A percentile compares a stretch with the other conserved stretches of the same genome.
These are phyloP conservation scores for Gentiana dahurica DNA, from an alignment of 257 asterid species.

Conservation along the genomic window DNA sequence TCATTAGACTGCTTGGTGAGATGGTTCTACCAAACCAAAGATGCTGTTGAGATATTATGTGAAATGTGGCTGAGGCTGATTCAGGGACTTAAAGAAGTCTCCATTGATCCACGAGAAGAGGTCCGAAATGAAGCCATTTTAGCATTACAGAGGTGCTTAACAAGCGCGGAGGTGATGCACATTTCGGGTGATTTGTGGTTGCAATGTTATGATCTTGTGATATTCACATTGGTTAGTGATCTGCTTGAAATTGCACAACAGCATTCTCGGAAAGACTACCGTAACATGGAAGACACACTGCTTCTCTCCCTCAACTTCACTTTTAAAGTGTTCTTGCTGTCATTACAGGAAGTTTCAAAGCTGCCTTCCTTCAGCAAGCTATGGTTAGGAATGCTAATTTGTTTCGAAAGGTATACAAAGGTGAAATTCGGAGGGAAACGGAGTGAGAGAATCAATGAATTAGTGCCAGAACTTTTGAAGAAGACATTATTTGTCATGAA, in stretches of 20 bases:
- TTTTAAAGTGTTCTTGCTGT: slow-evolving; percentile 55
- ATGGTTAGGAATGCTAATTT: slow-evolving; percentile 55
- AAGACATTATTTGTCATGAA: slow-evolving; percentile 76
- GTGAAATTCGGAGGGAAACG: slow-evolving; percentile 60
- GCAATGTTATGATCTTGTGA: slow-evolving; percentile 61
- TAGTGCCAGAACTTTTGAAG: slow-evolving; percentile 86
- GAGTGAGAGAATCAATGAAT: slow-evolving; percentile 71
- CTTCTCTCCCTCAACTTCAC: slow-evolving; percentile 56
- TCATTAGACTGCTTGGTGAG: slow-evolving; percentile 61
- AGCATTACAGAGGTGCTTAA: slow-evolving; percentile 61
- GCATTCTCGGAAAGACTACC: slow-evolving; percentile 59
- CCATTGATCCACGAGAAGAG: slow-evolving; percentile 74
- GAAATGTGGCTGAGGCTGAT: slow-evolving; percentile 97
- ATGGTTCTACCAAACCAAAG: slow-evolving; percentile 66
- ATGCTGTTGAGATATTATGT: slow-evolving; percentile 55
- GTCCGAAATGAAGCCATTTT: slow-evolving; percentile 71
- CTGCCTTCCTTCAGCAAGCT: slow-evolving; percentile 48
- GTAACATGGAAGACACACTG: slow-evolving; percentile 68
- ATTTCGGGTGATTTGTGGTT: slow-evolving; percentile 55
- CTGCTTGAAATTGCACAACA: slow-evolving; percentile 48
- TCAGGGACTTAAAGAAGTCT: slow-evolving; percentile 71
- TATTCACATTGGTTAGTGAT: slow-evolving; percentile 70
- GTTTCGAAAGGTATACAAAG: slow-evolving; percentile 52
- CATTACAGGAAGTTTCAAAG: slow-evolving; percentile 42
- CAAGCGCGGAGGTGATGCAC: slow-evolving; percentile 51